Percentiles rank a stretch among this genome's conserved stretches.
These are phyloP conservation scores for Dictyostelium discoideum DNA, from an alignment of 78 protist species.

Conservation along the genomic window dicty_2.7 NC_007089.4:2573501-2574000, in stretches of 20 bases:
- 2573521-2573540: background rate
- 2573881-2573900: slow-evolving; percentile 22
- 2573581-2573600: background rate
- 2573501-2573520: slow-evolving; percentile 19
- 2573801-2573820: slow-evolving; percentile 22
- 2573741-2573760: slow-evolving; percentile 26
- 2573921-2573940: slow-evolving; percentile 55
- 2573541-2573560: background rate
- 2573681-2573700: slow-evolving; percentile 14
- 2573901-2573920: slow-evolving; percentile 17
- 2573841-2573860: slow-evolving; percentile 31
- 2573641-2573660: slow-evolving; percentile 16
- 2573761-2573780: slow-evolving; percentile 49
- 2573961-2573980: background rate
- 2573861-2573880: slow-evolving; percentile 40
- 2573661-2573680: background rate
- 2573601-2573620: background rate
- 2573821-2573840: slow-evolving; percentile 9
- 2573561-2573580: background rate
- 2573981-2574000: background rate
- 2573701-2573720: background rate
- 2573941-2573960: background rate
- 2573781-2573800: background rate
- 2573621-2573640: background rate
- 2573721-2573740: slow-evolving; percentile 46